These are phyloP conservation scores for Ramicandelaber brevisporus DNA, from an alignment of 192 early-diverging fungal species.

Conservation along the genomic window DNA sequence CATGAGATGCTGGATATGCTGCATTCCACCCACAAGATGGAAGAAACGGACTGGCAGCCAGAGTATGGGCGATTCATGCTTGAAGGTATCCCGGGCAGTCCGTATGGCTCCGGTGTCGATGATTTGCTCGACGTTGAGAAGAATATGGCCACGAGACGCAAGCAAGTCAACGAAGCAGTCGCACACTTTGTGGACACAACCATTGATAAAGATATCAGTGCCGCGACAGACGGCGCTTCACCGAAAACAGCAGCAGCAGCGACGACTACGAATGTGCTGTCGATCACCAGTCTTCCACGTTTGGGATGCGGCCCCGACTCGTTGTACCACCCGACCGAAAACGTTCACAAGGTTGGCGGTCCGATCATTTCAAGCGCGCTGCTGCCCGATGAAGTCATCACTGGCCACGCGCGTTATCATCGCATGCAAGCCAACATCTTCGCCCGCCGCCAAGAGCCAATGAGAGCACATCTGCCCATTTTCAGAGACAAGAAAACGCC, in stretches of 20 bases:
- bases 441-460: too few species aligned
- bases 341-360: slow-evolving; percentile 39
- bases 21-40: too few species aligned
- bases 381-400: slow-evolving; percentile 83
- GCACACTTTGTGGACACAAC: too few species aligned
- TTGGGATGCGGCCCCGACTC: too few species aligned
- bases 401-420: slow-evolving; percentile 75
- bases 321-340: slow-evolving; percentile 62
- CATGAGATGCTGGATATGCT: slow-evolving; percentile 52
- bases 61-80: slow-evolving; percentile 96
- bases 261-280: too few species aligned
- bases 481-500: slow-evolving; percentile 81
- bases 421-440: slow-evolving; percentile 88
- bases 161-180: slow-evolving; percentile 19
- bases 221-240: too few species aligned
- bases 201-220: too few species aligned
- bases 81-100: slow-evolving; percentile 62
- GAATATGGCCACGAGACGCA: too few species aligned
- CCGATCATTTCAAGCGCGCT: slow-evolving; percentile 60
- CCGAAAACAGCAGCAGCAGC: too few species aligned
- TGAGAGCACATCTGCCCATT: slow-evolving; percentile 74
- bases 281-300: too few species aligned
- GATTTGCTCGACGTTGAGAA: slow-evolving; percentile 64
- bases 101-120: slow-evolving; percentile 59
- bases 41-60: slow-evolving; percentile 76